Evolutionary conservation across 2,329 filamentous ascomycete species (phyloP), one percentile per base, ranked within the genome.

Genomic region (Fusarium protoensiforme): DNA sequence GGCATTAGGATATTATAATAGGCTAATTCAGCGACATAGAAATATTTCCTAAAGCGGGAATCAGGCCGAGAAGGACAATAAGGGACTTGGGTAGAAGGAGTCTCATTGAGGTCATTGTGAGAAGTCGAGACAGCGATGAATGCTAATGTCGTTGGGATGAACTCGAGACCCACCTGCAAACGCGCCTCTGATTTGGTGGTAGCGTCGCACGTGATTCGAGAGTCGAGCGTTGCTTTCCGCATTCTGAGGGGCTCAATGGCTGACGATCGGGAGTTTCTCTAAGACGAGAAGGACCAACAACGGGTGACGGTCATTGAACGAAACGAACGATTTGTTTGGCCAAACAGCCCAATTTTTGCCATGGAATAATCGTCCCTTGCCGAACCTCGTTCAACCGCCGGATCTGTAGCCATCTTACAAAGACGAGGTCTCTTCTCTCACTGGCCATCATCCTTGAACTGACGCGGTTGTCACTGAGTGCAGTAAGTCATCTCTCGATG

Each of bases 201-300:
- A 35, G 43, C 11, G 61, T 48, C 54, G 75, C 77, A 78, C 77
- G 77, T 78, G 77, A 78, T 74, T 43, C 51, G 39, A 22, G 33
- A 59, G 56, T 66, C 63, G 64, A 74, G 68, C 69, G 71, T 72
- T 71, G 64, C 74, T 77, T 77, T 75, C 69, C 69, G 53, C 58
- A 74, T 71, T 67, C 66, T 74, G 77, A 78, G 77, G 77, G 77
- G 77, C 74, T 68, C 71, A 73, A 74, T 77, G 72, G 76, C 73
- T 78, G 76, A 78, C 74, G 46, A 64, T 74, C 51, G 64, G 69
- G 68, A 78, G 75, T 72, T 75, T 66, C 75, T 77, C 57, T 51
- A 65, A 70, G 62, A 75, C 64, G 68, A 72, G 60, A 69, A 43
- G 68, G 60, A 48, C 54, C 64, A 59, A 29, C 24, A 69, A 67